phyloP scores from a whole-genome alignment of 495 filamentous ascomycete species.

The Trichoderma erinaceum region DNA sequence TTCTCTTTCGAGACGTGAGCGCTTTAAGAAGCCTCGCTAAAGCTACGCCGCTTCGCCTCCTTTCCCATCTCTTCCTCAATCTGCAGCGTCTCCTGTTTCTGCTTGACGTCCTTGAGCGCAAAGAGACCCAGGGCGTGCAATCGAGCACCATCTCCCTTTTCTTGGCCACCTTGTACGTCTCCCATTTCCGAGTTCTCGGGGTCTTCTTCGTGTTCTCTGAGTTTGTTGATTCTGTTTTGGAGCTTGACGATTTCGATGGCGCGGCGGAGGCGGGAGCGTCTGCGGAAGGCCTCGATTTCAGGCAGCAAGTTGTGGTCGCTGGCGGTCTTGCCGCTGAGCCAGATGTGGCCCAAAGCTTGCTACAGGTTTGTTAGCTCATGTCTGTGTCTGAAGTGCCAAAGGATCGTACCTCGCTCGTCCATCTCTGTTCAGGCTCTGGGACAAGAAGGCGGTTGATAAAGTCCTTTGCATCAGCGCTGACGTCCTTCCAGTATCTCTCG shows the following conservation, averaged over 20 bases:
- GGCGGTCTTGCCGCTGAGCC: slow-evolving; percentile 86
- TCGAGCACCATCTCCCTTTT: slow-evolving; percentile 70
- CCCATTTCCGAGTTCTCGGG: slow-evolving; percentile 60
- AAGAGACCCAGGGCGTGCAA: slow-evolving; percentile 97
- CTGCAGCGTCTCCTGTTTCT: slow-evolving; percentile 67
- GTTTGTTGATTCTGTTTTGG: slow-evolving; percentile 90
- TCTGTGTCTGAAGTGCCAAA: not conserved
- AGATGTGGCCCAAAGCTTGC: slow-evolving; percentile 76
- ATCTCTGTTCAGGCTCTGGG: slow-evolving; percentile 68
- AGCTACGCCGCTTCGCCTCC: slow-evolving; percentile 40
- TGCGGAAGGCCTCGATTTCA: slow-evolving; percentile 89
- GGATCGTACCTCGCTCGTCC: slow-evolving; percentile 60
- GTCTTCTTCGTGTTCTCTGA: slow-evolving; percentile 94
- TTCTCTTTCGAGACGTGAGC: not conserved
- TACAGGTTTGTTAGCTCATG: slow-evolving; percentile 23
- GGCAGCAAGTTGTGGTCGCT: slow-evolving; percentile 94
- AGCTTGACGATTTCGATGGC: slow-evolving; percentile 97
- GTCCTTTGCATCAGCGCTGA: slow-evolving; percentile 90
- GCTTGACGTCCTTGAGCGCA: slow-evolving; percentile 91
- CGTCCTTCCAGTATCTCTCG: slow-evolving; percentile 97
- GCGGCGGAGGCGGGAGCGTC: slow-evolving; percentile 74
- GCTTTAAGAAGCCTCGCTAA: slow-evolving; percentile 24
- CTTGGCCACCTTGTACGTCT: slow-evolving; percentile 38
- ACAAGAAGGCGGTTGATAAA: slow-evolving; percentile 84
- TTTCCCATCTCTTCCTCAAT: slow-evolving; percentile 51